phyloP scores from a whole-genome alignment of 257 asterid genomes.

The Avicennia marina region DNA sequence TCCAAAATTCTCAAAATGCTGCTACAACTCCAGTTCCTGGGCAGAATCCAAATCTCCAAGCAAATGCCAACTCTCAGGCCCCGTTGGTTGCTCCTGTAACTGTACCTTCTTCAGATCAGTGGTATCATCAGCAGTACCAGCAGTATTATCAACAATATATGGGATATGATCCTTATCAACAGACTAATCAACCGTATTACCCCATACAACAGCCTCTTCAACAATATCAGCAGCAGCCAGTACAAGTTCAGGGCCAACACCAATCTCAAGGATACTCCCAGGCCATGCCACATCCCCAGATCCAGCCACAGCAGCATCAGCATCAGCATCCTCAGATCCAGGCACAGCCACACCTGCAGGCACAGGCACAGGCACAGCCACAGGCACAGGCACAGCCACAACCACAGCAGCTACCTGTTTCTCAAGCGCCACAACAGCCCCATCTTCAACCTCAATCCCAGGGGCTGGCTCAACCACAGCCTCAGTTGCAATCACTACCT shows the following conservation, averaged over 20 bases:
- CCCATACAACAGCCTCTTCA: conserved; percentile 57
- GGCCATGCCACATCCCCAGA: conserved; percentile 31
- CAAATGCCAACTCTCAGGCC: conserved; percentile 43
- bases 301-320: conserved; percentile 6
- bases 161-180: conserved; percentile 74
- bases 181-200: conserved; percentile 56
- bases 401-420: background rate
- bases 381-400: background rate
- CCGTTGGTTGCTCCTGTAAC: conserved; percentile 37
- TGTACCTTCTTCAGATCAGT: conserved; percentile 59
- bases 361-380: conserved; percentile 26
- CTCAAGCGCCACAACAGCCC: background rate
- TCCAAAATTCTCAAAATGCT: conserved; percentile 44
- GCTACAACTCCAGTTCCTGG: conserved; percentile 44
- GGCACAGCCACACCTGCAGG: conserved; percentile 21
- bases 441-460: conserved; percentile 24
- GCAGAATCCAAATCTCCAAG: conserved; percentile 45
- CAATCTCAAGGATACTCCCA: conserved; percentile 47
- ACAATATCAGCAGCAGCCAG: conserved; percentile 57
- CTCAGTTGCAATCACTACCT: conserved; percentile 25
- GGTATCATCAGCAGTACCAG: conserved; percentile 88
- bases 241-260: conserved; percentile 45
- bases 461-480: conserved; percentile 31
- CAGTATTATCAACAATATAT: conserved; percentile 82
- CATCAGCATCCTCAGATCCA: conserved; percentile 32